Evolutionary conservation across 1,139 yeast genomes (phyloP).

Genomic region (Zygoascus hellenicus): DNA sequence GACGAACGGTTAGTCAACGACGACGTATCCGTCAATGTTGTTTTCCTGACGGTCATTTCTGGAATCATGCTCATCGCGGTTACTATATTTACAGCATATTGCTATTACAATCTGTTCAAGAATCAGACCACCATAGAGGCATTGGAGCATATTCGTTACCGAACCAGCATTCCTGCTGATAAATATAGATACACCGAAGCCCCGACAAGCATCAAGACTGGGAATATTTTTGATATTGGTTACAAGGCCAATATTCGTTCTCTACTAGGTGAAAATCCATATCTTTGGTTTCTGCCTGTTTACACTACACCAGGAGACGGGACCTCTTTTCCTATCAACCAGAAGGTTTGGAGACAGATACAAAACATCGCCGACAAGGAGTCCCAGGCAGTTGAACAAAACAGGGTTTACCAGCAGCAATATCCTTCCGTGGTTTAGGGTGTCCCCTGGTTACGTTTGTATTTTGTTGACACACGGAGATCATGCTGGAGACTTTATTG

Average conservation of each 20-base stretch:
- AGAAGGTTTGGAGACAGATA: constrained; percentile 26
- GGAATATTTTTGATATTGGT: constrained; percentile 77
- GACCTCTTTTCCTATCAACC: constrained; percentile 30
- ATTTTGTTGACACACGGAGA: no score
- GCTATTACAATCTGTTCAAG: constrained; percentile 47
- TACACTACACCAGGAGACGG: constrained; percentile 25
- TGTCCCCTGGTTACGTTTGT: no score
- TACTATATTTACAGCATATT: constrained; percentile 51
- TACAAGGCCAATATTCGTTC: constrained; percentile 51
- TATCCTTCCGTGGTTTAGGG: no score
- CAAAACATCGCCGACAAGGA: constrained; percentile 30
- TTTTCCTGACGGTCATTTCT: constrained; percentile 55
- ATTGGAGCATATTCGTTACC: constrained; percentile 54
- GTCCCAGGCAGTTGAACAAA: constrained; percentile 12
- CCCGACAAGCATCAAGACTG: constrained; percentile 39
- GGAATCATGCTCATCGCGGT: constrained; percentile 62
- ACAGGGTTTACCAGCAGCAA: background rate
- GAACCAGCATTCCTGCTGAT: constrained; percentile 40
- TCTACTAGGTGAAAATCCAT: constrained; percentile 64
- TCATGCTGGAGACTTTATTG: no score
- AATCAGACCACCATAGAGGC: constrained; percentile 83
- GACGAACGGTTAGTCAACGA: constrained; percentile 23
- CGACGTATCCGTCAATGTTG: constrained; percentile 52
- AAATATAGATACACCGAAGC: constrained; percentile 37
- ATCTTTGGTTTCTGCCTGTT: constrained; percentile 74